These are phyloP conservation scores for Hemileia vastatrix DNA, from an alignment of 1,284 basidiomycete genomes.

Conservation along the genomic window DNA sequence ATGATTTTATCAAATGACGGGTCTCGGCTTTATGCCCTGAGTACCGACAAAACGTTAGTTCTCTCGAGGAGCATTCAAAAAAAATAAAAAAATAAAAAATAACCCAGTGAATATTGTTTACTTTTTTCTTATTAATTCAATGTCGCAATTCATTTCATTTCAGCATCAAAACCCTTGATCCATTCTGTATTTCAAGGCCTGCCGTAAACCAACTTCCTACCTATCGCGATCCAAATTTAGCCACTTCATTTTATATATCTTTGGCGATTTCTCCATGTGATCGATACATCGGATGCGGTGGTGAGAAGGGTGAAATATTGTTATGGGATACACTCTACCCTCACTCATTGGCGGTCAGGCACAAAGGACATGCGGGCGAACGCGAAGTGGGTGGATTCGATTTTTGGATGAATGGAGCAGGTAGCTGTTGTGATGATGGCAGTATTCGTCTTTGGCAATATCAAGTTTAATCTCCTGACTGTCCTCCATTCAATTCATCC, in stretches of 20 bases:
- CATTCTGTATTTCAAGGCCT: no score
- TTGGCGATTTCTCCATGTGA: neutral
- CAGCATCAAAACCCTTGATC: no score
- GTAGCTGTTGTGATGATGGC: slow-evolving; percentile 11
- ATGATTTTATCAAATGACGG: slow-evolving; percentile 8
- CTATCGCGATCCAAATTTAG: slow-evolving; percentile 2
- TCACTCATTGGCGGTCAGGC: neutral
- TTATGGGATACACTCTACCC: neutral
- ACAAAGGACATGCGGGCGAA: neutral
- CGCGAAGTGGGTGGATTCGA: slow-evolving; percentile 4
- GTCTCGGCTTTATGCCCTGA: slow-evolving; percentile 13
- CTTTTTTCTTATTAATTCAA: slow-evolving; percentile 1
- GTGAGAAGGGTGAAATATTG: slow-evolving; percentile 7
- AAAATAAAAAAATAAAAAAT: neutral
- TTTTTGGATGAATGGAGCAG: slow-evolving; percentile 4
- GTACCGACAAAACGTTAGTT: slow-evolving; percentile 17
- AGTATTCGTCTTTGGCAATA: slow-evolving; percentile 8
- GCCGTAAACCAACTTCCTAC: slow-evolving; percentile 2
- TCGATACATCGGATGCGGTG: slow-evolving; percentile 3
- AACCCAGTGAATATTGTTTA: neutral
- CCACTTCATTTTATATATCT: slow-evolving; percentile 7
- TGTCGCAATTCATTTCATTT: no score
- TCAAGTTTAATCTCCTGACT: no score
- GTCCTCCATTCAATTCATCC: no score
- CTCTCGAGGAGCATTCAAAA: neutral